A percentile compares a stretch with the other conserved stretches of the same genome.
Evolutionary conservation across 331 rosid genomes (phyloP).

Genomic region (Ulmus americana): DNA sequence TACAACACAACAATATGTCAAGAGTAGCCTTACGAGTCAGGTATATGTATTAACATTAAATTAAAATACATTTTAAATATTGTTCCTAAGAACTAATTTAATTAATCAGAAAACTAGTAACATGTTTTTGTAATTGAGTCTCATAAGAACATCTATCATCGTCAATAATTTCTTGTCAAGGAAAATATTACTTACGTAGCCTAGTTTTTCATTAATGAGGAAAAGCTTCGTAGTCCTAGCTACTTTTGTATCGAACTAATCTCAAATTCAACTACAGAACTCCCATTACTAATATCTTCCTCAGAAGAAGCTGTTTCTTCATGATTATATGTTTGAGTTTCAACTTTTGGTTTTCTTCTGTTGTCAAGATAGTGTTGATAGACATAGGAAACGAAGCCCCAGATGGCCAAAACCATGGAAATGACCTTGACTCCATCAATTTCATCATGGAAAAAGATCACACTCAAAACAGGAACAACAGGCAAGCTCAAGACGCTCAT

Average conservation of each 20-base stretch:
- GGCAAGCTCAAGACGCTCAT: slow-evolving; percentile 46
- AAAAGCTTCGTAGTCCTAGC: not conserved
- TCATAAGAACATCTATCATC: too few relatives aligned
- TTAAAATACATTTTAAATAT: too few relatives aligned
- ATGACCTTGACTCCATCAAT: slow-evolving; percentile 50
- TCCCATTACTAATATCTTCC: slow-evolving; percentile 10
- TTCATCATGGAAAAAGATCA: slow-evolving; percentile 40
- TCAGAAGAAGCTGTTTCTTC: slow-evolving; percentile 10
- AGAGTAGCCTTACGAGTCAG: too few relatives aligned
- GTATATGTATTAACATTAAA: too few relatives aligned
- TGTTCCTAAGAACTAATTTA: too few relatives aligned
- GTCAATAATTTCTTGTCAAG: too few relatives aligned
- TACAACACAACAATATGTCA: too few relatives aligned
- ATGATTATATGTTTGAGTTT: slow-evolving; percentile 1
- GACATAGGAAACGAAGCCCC: slow-evolving; percentile 52
- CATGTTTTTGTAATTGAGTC: too few relatives aligned
- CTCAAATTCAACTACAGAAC: not conserved
- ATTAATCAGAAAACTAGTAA: too few relatives aligned
- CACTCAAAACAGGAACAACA: slow-evolving; percentile 47
- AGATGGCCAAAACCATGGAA: slow-evolving; percentile 52
- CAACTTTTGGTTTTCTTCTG: not conserved
- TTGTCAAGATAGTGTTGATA: slow-evolving; percentile 42
- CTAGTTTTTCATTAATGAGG: not conserved
- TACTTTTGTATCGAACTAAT: not conserved
- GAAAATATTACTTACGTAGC: not conserved